Percentiles rank a stretch among this genome's conserved stretches.
phyloP scores from a whole-genome alignment of 1,284 basidiomycete genomes.

The Ceraceosorus guamensis region DNA sequence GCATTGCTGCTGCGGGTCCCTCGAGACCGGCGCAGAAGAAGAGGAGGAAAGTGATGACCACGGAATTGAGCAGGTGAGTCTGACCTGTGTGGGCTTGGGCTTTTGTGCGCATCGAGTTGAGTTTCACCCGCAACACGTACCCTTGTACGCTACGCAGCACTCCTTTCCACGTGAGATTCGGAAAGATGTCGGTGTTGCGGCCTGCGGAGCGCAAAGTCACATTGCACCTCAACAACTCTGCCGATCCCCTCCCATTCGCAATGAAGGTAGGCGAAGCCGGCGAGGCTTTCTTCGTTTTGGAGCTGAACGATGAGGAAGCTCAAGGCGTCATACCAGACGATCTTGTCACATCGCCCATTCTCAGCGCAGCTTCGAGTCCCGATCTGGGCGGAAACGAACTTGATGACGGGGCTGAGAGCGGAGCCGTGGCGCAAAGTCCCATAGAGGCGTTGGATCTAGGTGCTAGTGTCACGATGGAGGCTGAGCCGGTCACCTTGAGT shows the following conservation, averaged over 20 bases:
- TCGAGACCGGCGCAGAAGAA: conserved; percentile 14
- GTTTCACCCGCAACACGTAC: no score
- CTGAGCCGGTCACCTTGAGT: neutral
- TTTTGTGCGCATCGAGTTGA: neutral
- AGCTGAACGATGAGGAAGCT: conserved; percentile 66
- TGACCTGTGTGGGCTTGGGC: neutral
- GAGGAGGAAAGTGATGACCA: conserved; percentile 17
- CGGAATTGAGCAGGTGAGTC: conserved; percentile 57
- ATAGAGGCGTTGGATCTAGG: conserved; percentile 37
- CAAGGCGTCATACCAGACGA: conserved; percentile 72
- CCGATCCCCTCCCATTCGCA: conserved; percentile 69
- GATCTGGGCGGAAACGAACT: conserved; percentile 6
- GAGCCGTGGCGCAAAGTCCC: conserved; percentile 7
- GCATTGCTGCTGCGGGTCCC: no score
- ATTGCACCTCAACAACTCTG: conserved; percentile 38
- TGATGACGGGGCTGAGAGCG: neutral
- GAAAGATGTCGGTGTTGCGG: conserved; percentile 90
- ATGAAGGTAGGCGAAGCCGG: conserved; percentile 99
- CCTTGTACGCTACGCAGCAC: conserved; percentile 56
- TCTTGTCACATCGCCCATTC: conserved; percentile 77
- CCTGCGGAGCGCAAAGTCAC: conserved; percentile 79
- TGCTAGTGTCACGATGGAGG: neutral
- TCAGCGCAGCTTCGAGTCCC: conserved; percentile 44
- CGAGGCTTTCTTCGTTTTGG: conserved; percentile 97
- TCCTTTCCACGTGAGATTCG: conserved; percentile 96